Percentiles rank a stretch among this genome's conserved stretches.
These are phyloP conservation scores for Trypanosoma rangeli DNA, from an alignment of 208 protist species.

Conservation along the genomic window DNA sequence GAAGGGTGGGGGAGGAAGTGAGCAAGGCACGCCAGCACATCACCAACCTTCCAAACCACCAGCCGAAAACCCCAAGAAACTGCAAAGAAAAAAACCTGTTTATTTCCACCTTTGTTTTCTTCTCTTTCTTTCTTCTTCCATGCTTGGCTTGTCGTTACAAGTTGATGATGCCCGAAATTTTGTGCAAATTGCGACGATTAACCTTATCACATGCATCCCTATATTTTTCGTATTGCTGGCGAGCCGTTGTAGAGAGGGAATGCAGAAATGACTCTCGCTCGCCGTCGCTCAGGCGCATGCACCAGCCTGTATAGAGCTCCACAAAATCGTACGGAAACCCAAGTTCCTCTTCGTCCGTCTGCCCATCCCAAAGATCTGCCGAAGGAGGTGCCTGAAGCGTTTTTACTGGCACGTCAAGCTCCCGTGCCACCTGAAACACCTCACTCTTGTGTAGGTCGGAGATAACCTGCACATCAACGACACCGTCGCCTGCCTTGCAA, in stretches of 20 bases:
- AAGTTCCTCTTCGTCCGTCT: constrained; percentile 97
- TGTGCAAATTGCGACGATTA: constrained; percentile 91
- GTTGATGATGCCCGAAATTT: constrained; percentile 75
- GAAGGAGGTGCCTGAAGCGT: constrained; percentile 88
- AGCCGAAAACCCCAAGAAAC: no score
- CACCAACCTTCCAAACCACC: no score
- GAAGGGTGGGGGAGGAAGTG: no score
- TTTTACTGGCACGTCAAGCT: constrained; percentile 77
- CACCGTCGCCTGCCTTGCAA: constrained; percentile 96
- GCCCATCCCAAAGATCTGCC: constrained; percentile 95
- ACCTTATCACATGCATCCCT: constrained; percentile 66
- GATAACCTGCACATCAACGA: constrained; percentile 96
- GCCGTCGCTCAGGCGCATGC: constrained; percentile 55
- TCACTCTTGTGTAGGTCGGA: constrained; percentile 97
- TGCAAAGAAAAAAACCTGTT: neutral
- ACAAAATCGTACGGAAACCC: constrained; percentile 97
- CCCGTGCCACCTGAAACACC: constrained; percentile 82
- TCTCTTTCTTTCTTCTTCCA: neutral
- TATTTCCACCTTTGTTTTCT: neutral
- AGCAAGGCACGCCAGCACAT: no score
- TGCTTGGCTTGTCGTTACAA: constrained; percentile 31
- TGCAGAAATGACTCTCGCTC: constrained; percentile 49
- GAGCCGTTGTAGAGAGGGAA: constrained; percentile 48
- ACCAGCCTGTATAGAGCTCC: constrained; percentile 93
- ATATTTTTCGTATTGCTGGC: constrained; percentile 77